A percentile compares a stretch with the other conserved stretches of the same genome.
Evolutionary conservation across 129 eudicot genomes (phyloP).

Genomic region (Pittosporum tobira): DNA sequence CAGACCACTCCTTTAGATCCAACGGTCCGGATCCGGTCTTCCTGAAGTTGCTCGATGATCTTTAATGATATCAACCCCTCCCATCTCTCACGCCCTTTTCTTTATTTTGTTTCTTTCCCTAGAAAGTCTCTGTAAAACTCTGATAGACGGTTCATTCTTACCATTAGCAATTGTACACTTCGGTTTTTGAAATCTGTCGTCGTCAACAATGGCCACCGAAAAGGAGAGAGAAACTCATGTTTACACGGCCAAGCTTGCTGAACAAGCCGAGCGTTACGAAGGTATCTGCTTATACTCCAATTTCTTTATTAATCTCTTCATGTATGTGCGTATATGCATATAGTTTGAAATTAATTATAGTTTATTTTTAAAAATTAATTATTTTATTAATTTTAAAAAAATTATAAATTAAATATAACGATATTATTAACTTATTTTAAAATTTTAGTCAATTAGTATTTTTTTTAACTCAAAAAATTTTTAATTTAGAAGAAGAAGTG

Average conservation of each 20-base stretch:
- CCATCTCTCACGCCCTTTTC: constrained; percentile 5
- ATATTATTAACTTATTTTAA: too few relatives aligned
- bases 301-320: neutral
- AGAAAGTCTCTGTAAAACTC: neutral
- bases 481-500: too few relatives aligned
- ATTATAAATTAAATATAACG: too few relatives aligned
- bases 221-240: constrained; percentile 54
- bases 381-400: too few relatives aligned
- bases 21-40: constrained; percentile 17
- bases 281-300: constrained; percentile 16
- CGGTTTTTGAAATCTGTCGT: neutral
- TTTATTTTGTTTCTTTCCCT: neutral
- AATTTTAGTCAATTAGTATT: too few relatives aligned
- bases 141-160: too few relatives aligned
- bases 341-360: too few relatives aligned
- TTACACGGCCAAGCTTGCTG: constrained; percentile 57
- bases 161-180: neutral
- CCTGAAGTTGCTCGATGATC: constrained; percentile 8
- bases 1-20: constrained; percentile 2
- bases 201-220: constrained; percentile 32
- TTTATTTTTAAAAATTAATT: too few relatives aligned
- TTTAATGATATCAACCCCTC: neutral
- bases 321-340: neutral
- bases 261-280: constrained; percentile 62
- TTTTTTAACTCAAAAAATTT: too few relatives aligned